Percentiles rank a stretch among this genome's conserved stretches.
phyloP scores from a whole-genome alignment of 805 yeast species.

The Saccharomycopsis selenospora region DNA sequence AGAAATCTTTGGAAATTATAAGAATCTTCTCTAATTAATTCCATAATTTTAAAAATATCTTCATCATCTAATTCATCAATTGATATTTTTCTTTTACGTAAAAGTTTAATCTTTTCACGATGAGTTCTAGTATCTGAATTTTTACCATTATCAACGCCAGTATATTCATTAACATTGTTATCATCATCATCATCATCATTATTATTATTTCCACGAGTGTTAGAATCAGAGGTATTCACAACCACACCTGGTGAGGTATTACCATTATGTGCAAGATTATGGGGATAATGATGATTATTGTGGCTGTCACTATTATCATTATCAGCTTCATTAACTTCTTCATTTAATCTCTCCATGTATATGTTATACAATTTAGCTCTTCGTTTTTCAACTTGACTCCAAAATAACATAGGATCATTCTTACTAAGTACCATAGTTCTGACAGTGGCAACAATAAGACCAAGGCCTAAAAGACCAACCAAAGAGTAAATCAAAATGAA shows the following conservation, averaged over 20 bases:
- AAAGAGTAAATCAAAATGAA: constrained; percentile 57
- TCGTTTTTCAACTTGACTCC: constrained; percentile 53
- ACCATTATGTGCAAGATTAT: background rate
- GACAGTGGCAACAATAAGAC: constrained; percentile 65
- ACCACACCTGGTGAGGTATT: background rate
- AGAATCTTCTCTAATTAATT: constrained; percentile 40
- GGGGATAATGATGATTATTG: background rate
- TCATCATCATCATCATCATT: background rate
- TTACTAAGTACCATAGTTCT: constrained; percentile 56
- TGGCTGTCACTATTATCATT: constrained; percentile 1
- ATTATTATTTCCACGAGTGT: too few relatives aligned
- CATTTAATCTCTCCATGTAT: constrained; percentile 9
- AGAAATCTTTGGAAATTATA: constrained; percentile 32
- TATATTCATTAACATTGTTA: background rate
- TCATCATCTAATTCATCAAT: constrained; percentile 30
- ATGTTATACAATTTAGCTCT: constrained; percentile 33
- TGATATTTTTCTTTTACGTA: background rate
- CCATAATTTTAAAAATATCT: constrained; percentile 51
- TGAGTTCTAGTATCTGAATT: constrained; percentile 15
- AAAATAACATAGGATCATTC: constrained; percentile 53
- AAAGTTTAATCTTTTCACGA: constrained; percentile 14
- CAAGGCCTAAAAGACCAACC: constrained; percentile 65
- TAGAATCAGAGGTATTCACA: background rate
- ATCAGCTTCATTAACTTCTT: background rate
- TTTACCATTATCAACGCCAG: background rate